A percentile compares a stretch with the other conserved stretches of the same genome.
These are phyloP conservation scores for Boletus rubropictus DNA, from an alignment of 768 basidiomycete genomes.

Conservation along the genomic window DNA sequence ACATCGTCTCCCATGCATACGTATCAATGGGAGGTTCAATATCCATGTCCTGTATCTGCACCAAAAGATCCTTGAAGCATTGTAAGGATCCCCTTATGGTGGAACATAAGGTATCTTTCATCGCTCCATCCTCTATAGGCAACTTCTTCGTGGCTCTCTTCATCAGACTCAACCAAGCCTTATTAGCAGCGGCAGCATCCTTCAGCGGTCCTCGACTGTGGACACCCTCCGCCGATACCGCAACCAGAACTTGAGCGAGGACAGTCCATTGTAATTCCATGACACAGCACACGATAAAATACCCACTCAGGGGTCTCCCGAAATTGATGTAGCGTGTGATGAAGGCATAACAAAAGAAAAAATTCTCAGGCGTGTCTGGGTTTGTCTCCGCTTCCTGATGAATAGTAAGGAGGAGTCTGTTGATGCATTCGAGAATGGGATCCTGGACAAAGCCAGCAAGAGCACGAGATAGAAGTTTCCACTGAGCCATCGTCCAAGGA, in stretches of 20 bases:
- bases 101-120: constrained; percentile 37
- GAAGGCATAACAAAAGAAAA: constrained; percentile 62
- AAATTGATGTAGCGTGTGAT: constrained; percentile 68
- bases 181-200: constrained; percentile 81
- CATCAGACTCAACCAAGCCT: constrained; percentile 70
- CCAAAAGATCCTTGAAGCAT: constrained; percentile 70
- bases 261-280: constrained; percentile 83
- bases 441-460: constrained; percentile 59
- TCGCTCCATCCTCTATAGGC: constrained; percentile 35
- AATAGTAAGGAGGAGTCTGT: constrained; percentile 62
- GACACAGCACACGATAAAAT: constrained; percentile 86
- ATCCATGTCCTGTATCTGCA: constrained; percentile 81
- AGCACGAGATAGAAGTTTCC: constrained; percentile 49
- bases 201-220: constrained; percentile 28
- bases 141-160: constrained; percentile 40
- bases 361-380: constrained; percentile 20
- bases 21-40: constrained; percentile 73
- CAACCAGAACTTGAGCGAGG: constrained; percentile 62
- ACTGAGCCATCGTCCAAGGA: constrained; percentile 64
- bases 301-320: constrained; percentile 77
- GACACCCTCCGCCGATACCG: constrained; percentile 29
- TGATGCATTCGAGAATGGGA: constrained; percentile 66
- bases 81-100: constrained; percentile 62
- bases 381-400: constrained; percentile 48
- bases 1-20: constrained; percentile 92